phyloP scores from a whole-genome alignment of 148 eudicot genomes.

The Cornus controversa region DNA sequence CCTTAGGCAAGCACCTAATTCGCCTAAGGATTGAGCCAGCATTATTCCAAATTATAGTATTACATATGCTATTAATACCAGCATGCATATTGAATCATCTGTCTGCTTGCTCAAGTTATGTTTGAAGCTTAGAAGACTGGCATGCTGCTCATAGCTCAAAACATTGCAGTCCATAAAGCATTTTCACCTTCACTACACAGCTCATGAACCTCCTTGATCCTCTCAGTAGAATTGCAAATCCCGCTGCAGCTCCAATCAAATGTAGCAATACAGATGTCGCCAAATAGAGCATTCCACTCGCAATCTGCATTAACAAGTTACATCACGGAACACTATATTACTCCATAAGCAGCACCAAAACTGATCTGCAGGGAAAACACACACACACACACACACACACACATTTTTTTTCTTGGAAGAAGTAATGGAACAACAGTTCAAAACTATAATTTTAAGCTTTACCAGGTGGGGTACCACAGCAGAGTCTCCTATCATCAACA shows the following conservation, averaged over 20 bases:
- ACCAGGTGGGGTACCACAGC: constrained; percentile 19
- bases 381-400: no score
- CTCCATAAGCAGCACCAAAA: neutral
- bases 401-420: neutral
- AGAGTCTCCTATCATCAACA: constrained; percentile 21
- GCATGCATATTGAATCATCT: neutral
- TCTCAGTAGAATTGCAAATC: constrained; percentile 47
- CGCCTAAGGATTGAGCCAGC: no score
- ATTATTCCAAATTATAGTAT: no score
- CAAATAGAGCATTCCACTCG: neutral
- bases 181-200: constrained; percentile 44
- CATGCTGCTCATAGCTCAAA: neutral
- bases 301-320: constrained; percentile 5
- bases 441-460: constrained; percentile 5
- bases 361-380: neutral
- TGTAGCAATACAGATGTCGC: constrained; percentile 44
- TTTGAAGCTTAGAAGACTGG: neutral
- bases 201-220: constrained; percentile 58
- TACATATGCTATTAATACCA: neutral
- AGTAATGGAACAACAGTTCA: neutral
- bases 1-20: no score
- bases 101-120: neutral
- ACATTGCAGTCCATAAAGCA: constrained; percentile 9
- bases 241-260: constrained; percentile 42
- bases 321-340: neutral